Evolutionary conservation across 2,329 filamentous ascomycete species (phyloP).

Genomic region (Clarireedia paspali): DNA sequence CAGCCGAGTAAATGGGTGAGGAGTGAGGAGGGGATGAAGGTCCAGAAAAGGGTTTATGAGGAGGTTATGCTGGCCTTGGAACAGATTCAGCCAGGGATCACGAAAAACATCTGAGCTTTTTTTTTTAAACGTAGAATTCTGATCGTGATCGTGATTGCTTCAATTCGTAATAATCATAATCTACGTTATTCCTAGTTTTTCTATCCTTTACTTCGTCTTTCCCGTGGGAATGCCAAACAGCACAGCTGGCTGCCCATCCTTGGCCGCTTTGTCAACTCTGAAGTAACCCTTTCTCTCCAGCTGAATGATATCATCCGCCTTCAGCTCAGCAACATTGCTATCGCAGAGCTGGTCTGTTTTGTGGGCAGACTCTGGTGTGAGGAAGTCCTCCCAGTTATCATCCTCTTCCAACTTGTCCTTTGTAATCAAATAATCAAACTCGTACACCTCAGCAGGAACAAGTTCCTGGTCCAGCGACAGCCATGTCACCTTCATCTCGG

Average conservation of each 20-base stretch:
- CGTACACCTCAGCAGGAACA: conserved; percentile 76
- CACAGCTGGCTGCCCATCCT: conserved; percentile 51
- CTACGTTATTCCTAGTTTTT: background rate
- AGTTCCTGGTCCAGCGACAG: conserved; percentile 71
- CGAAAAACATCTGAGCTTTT: conserved; percentile 12
- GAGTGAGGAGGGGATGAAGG: conserved; percentile 32
- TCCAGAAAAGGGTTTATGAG: conserved; percentile 33
- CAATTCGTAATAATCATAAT: background rate
- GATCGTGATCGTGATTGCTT: background rate
- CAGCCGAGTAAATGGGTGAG: conserved; percentile 29
- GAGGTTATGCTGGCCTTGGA: conserved; percentile 39
- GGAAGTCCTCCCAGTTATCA: conserved; percentile 74
- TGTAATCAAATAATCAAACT: conserved; percentile 91
- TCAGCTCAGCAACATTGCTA: conserved; percentile 68
- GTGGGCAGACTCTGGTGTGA: conserved; percentile 66
- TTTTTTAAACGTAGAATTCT: background rate
- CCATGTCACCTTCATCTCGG: conserved; percentile 96
- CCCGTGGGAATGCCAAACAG: conserved; percentile 66
- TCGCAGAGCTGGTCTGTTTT: conserved; percentile 72
- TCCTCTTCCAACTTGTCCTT: conserved; percentile 92
- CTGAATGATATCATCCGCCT: conserved; percentile 88
- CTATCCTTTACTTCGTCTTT: conserved; percentile 34
- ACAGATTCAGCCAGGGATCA: conserved; percentile 34
- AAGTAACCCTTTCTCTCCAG: conserved; percentile 92
- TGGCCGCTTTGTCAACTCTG: conserved; percentile 63